These are phyloP conservation scores for Chloris gayana DNA, from an alignment of 176 grass and related monocot species.

Conservation along the genomic window DNA sequence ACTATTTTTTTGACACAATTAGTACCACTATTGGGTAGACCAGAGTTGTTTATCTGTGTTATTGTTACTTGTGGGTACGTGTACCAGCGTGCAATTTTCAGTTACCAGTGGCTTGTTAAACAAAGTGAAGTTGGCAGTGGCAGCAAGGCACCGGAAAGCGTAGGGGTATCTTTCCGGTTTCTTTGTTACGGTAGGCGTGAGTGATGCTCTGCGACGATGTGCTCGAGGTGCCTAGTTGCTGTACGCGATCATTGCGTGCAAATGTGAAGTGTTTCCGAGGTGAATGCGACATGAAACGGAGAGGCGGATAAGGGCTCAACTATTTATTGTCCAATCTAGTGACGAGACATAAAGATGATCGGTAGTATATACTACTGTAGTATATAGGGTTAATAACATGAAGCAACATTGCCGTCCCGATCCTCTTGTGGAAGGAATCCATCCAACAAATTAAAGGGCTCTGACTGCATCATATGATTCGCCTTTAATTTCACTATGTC, in stretches of 20 bases:
- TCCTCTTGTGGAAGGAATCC: background rate
- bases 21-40: background rate
- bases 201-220: background rate
- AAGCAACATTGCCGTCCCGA: background rate
- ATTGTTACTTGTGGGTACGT: background rate
- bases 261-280: background rate
- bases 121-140: background rate
- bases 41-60: background rate
- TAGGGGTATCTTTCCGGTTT: background rate
- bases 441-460: background rate
- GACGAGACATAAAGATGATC: background rate
- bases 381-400: background rate
- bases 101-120: background rate
- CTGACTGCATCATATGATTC: background rate
- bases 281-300: background rate
- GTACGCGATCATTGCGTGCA: conserved; percentile 2
- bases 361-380: background rate
- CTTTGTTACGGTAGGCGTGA: background rate
- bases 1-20: no score
- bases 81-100: background rate
- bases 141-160: background rate
- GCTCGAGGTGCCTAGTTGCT: conserved; percentile 8
- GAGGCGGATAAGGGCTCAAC: background rate
- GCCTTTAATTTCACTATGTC: background rate
- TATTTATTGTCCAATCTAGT: background rate